Evolutionary conservation across 306 rosid species (phyloP).

Genomic region (Pueraria montana): DNA sequence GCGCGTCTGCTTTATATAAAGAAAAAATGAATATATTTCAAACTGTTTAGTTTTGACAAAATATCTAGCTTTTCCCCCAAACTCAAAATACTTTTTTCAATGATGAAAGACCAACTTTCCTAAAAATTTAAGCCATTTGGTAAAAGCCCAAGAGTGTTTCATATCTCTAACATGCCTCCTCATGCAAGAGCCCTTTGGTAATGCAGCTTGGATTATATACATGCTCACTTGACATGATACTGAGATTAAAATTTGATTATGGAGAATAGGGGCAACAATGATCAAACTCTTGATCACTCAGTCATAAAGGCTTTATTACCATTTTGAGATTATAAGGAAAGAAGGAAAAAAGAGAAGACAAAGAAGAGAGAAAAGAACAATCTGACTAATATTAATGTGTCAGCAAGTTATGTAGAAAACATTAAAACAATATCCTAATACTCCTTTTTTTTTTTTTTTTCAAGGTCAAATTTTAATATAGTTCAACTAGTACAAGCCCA

Average conservation of each 20-base stretch:
- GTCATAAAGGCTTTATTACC: not conserved
- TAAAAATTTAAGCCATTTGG: not conserved
- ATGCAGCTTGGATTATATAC: not conserved
- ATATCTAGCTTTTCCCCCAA: not conserved
- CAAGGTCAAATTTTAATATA: too few relatives aligned
- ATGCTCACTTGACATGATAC: not conserved
- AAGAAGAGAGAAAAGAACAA: not conserved
- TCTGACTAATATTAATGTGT: not conserved
- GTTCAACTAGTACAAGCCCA: not conserved
- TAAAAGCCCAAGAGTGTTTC: constrained; percentile 19
- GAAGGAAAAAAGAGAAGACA: not conserved
- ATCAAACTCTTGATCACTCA: not conserved
- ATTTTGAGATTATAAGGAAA: constrained; percentile 1
- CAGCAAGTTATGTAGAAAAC: not conserved
- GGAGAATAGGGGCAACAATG: not conserved
- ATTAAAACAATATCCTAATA: not conserved
- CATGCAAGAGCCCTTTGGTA: constrained; percentile 9
- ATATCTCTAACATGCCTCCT: constrained; percentile 8
- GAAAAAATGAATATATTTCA: not conserved
- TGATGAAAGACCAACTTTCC: not conserved
- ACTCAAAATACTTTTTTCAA: constrained; percentile 3
- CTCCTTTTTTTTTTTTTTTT: too few relatives aligned
- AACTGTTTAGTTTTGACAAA: constrained; percentile 11
- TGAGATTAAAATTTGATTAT: constrained; percentile 16
- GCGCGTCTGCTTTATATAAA: not conserved